phyloP scores from a whole-genome alignment of 2,329 filamentous ascomycete species.

The Elsinoe australis region DNA sequence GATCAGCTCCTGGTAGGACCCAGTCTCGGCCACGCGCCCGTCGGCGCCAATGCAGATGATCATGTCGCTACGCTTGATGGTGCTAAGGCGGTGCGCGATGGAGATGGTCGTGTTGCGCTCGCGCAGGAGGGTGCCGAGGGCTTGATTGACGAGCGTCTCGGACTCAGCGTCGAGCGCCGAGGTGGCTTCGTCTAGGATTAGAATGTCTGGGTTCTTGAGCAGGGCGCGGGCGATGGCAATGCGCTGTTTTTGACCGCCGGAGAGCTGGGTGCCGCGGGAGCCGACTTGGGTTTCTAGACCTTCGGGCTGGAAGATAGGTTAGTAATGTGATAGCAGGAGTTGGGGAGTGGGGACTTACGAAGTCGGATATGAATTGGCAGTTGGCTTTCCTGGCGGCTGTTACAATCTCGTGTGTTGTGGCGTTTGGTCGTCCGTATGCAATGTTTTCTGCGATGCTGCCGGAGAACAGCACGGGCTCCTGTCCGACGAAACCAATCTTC shows the following conservation, averaged over 20 bases:
- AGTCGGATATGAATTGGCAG: slow-evolving; percentile 92
- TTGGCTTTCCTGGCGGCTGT: slow-evolving; percentile 85
- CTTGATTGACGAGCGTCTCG: slow-evolving; percentile 91
- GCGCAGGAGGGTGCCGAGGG: slow-evolving; percentile 68
- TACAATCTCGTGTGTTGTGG: slow-evolving; percentile 72
- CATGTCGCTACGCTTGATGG: slow-evolving; percentile 89
- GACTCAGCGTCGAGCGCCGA: slow-evolving; percentile 94
- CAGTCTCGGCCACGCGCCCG: slow-evolving; percentile 84
- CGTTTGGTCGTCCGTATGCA: slow-evolving; percentile 75
- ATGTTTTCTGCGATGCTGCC: slow-evolving; percentile 85
- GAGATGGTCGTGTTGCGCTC: slow-evolving; percentile 95
- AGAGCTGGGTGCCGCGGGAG: slow-evolving; percentile 83
- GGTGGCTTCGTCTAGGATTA: slow-evolving; percentile 92
- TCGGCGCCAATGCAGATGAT: slow-evolving; percentile 87
- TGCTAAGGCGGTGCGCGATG: slow-evolving; percentile 90
- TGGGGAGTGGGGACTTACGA: slow-evolving; percentile 46
- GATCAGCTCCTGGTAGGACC: slow-evolving; percentile 71
- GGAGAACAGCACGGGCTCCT: slow-evolving; percentile 89
- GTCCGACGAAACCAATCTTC: slow-evolving; percentile 88
- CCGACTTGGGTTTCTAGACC: slow-evolving; percentile 92
- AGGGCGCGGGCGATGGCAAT: slow-evolving; percentile 94
- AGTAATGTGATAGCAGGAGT: background rate
- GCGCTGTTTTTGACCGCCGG: slow-evolving; percentile 92
- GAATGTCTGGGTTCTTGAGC: slow-evolving; percentile 90
- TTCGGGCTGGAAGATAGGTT: slow-evolving; percentile 53